These are phyloP conservation scores for Saccharomycopsis synnaedendra DNA, from an alignment of 805 yeast genomes.

Conservation along the genomic window DNA sequence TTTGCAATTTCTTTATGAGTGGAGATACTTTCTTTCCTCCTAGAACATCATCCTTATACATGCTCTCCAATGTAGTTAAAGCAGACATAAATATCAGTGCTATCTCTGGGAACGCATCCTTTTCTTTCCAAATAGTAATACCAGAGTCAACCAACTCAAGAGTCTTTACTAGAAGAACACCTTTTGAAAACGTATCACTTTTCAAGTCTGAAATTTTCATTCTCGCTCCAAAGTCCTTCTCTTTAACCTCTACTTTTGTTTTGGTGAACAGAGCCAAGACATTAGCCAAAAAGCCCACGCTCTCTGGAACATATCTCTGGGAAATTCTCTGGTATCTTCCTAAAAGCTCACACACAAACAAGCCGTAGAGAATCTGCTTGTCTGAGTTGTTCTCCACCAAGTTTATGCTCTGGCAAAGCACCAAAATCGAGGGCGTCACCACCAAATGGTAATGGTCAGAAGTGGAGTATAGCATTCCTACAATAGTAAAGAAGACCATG, in stretches of 20 bases:
- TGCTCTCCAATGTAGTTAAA: conserved; percentile 28
- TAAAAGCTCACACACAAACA: conserved; percentile 54
- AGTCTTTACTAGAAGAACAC: conserved; percentile 19
- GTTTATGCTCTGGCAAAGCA: conserved; percentile 62
- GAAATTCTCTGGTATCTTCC: conserved; percentile 69
- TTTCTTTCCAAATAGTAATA: conserved; percentile 47
- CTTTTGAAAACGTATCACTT: not conserved
- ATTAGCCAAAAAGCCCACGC: conserved; percentile 46
- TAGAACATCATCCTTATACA: conserved; percentile 18
- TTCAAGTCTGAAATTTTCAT: not conserved
- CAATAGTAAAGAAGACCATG: conserved; percentile 51
- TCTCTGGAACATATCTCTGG: conserved; percentile 77
- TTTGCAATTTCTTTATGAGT: conserved; percentile 34
- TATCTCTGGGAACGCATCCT: conserved; percentile 50
- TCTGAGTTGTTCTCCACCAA: conserved; percentile 30
- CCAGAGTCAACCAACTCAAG: conserved; percentile 23
- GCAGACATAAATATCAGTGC: conserved; percentile 34
- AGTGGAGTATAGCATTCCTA: conserved; percentile 79
- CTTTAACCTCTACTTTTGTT: conserved; percentile 10
- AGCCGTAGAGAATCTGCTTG: conserved; percentile 41
- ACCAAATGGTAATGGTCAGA: conserved; percentile 93
- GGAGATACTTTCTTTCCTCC: conserved; percentile 23
- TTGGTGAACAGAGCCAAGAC: conserved; percentile 18
- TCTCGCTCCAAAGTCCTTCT: not conserved
- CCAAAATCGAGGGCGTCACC: conserved; percentile 69